phyloP scores from a whole-genome alignment of 2,329 filamentous ascomycete genomes.

The Coniella lustricola region DNA sequence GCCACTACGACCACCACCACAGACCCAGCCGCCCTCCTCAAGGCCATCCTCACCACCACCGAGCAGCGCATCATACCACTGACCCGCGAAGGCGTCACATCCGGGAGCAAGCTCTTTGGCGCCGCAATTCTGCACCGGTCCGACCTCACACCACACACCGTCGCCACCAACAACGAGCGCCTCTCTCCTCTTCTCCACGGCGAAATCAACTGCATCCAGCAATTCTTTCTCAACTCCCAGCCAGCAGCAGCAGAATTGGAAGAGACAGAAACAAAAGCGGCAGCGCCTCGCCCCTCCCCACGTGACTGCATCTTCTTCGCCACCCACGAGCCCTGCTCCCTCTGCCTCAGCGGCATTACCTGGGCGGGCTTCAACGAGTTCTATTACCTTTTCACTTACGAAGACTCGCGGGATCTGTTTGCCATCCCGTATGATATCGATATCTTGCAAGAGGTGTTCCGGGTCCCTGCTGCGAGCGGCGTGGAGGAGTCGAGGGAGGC shows the following conservation, averaged over 20 bases:
- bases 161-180: constrained; percentile 50
- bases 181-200: constrained; percentile 49
- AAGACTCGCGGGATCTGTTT: constrained; percentile 50
- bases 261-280: constrained; percentile 20
- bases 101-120: constrained; percentile 50
- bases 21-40: constrained; percentile 28
- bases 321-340: constrained; percentile 52
- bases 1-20: constrained; percentile 16
- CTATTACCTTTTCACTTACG: constrained; percentile 53
- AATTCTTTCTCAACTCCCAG: constrained; percentile 45
- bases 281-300: constrained; percentile 22
- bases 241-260: too few relatives aligned
- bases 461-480: constrained; percentile 31
- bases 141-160: constrained; percentile 36
- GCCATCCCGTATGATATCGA: constrained; percentile 51
- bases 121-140: constrained; percentile 43
- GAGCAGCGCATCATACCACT: constrained; percentile 44
- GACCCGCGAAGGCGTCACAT: constrained; percentile 40
- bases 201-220: constrained; percentile 54
- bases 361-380: constrained; percentile 52
- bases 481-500: constrained; percentile 29
- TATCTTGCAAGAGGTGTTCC: constrained; percentile 49
- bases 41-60: constrained; percentile 33
- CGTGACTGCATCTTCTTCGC: constrained; percentile 50
- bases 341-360: constrained; percentile 50